Evolutionary conservation across 2,329 filamentous ascomycete species (phyloP).

Genomic region (Bipolaris bicolor): DNA sequence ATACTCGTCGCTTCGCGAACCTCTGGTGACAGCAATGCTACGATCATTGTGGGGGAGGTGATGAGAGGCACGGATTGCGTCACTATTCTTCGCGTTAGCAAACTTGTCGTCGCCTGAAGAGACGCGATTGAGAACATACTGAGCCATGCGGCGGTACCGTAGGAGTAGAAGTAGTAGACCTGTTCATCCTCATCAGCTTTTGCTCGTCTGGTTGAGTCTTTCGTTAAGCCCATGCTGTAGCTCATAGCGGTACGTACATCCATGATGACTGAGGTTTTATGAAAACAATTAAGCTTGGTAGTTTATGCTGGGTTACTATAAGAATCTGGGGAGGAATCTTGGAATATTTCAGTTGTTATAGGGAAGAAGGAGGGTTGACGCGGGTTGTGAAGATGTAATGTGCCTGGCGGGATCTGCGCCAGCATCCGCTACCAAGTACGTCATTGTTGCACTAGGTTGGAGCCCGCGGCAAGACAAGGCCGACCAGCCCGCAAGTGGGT

Average conservation of each 20-base stretch:
- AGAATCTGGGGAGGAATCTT: background rate
- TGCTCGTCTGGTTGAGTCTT: background rate
- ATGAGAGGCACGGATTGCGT: slow-evolving; percentile 61
- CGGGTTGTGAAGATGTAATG: slow-evolving; percentile 5
- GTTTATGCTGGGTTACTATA: background rate
- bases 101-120: too few relatives aligned
- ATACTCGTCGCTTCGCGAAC: slow-evolving; percentile 61
- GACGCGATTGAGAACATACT: slow-evolving; percentile 19
- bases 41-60: slow-evolving; percentile 65
- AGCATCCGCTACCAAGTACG: slow-evolving; percentile 13
- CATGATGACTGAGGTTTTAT: slow-evolving; percentile 4
- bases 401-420: slow-evolving; percentile 15
- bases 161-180: slow-evolving; percentile 54
- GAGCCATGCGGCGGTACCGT: slow-evolving; percentile 53
- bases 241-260: slow-evolving; percentile 7
- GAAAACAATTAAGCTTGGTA: background rate
- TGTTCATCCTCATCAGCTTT: slow-evolving; percentile 30
- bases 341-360: background rate
- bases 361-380: slow-evolving; percentile 7
- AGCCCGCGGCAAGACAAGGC: slow-evolving; percentile 4
- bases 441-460: slow-evolving; percentile 12
- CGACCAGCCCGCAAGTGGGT: background rate
- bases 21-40: slow-evolving; percentile 64
- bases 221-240: background rate
- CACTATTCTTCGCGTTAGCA: slow-evolving; percentile 31